Percentiles rank a stretch among this genome's conserved stretches.
Conservation (phyloP, 75 land plant species). For the Pinus tabuliformis region DNA sequence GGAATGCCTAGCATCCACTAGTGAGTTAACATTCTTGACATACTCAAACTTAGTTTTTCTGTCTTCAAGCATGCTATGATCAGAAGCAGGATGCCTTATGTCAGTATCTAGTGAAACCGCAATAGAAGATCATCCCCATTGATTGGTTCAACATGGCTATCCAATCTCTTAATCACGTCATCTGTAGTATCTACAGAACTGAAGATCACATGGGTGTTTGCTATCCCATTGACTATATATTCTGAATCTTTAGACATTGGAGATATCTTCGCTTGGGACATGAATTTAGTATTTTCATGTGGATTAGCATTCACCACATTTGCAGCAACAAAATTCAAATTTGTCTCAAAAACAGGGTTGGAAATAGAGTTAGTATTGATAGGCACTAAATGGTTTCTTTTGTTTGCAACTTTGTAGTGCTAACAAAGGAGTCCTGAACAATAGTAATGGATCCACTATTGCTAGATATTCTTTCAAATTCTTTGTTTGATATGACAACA, state of each 20-base stretch:
- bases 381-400: background rate
- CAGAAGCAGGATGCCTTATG: background rate
- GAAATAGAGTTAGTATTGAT: background rate
- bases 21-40: background rate
- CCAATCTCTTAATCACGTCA: background rate
- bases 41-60: background rate
- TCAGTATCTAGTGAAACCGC: background rate
- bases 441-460: background rate
- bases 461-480: background rate
- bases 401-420: background rate
- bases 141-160: background rate
- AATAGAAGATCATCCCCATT: background rate
- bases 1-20: background rate
- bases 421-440: background rate
- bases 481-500: background rate
- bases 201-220: background rate
- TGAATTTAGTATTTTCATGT: background rate
- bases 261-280: no score
- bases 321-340: background rate
- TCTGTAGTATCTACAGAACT: background rate
- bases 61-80: background rate
- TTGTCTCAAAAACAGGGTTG: background rate
- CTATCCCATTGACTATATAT: background rate
- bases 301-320: background rate
- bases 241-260: background rate